Evolutionary conservation across 768 basidiomycete genomes (phyloP).

Genomic region (Phylloporus sp.): DNA sequence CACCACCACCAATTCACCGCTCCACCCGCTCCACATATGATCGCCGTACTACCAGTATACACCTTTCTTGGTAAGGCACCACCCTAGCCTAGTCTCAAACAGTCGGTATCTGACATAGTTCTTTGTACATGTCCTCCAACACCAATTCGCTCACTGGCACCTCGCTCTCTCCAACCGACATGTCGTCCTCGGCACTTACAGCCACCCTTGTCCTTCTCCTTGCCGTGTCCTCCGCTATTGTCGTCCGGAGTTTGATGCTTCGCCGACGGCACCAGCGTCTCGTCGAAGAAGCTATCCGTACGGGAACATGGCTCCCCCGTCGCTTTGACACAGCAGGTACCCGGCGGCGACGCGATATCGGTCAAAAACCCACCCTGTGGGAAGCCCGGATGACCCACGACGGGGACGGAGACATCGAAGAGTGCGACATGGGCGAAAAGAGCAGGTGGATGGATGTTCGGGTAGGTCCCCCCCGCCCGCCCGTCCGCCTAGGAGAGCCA

Average conservation of each 20-base stretch:
- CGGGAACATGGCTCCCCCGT: constrained; percentile 56
- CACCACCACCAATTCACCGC: no score
- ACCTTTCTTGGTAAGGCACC: constrained; percentile 29
- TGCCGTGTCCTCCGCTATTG: constrained; percentile 62
- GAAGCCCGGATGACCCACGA: constrained; percentile 22
- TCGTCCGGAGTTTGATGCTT: constrained; percentile 61
- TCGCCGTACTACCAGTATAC: constrained; percentile 21
- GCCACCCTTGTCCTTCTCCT: constrained; percentile 69
- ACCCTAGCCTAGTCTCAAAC: not conserved
- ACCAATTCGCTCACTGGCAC: no score
- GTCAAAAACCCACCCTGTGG: constrained; percentile 31
- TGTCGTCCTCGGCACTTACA: constrained; percentile 42
- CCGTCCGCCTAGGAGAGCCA: not conserved
- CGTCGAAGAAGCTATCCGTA: constrained; percentile 60
- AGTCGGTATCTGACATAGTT: not conserved
- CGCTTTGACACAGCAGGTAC: constrained; percentile 11
- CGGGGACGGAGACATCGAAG: constrained; percentile 7
- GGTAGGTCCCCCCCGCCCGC: constrained; percentile 13
- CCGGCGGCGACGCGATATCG: constrained; percentile 25
- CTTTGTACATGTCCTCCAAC: not conserved
- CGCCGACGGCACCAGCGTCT: constrained; percentile 55
- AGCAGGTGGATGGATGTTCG: constrained; percentile 28
- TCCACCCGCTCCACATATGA: constrained; percentile 1
- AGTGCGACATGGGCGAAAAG: constrained; percentile 14
- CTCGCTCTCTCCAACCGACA: no score